Evolutionary conservation across 2,329 filamentous ascomycete species (phyloP).

Genomic region (Delphinella strobiligena): DNA sequence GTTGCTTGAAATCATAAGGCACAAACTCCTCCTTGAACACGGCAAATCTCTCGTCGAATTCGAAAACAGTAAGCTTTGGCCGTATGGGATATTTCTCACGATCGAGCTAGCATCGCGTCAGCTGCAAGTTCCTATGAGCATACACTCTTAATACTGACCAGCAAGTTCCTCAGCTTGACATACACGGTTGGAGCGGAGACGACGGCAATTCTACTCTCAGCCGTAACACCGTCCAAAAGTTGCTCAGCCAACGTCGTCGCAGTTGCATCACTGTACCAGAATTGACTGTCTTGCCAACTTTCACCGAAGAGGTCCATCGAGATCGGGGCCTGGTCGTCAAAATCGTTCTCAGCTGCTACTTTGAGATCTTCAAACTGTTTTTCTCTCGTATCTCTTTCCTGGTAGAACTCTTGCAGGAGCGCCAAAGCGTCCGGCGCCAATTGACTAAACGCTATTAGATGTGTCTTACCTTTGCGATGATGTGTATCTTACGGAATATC

Average conservation of each 20-base stretch:
- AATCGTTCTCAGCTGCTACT: conserved; percentile 45
- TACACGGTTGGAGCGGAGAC: conserved; percentile 69
- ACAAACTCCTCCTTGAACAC: conserved; percentile 67
- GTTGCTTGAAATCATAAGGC: conserved; percentile 61
- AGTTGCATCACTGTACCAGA: conserved; percentile 66
- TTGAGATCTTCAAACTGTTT: conserved; percentile 59
- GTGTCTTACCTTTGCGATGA: neutral
- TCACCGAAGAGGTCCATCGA: conserved; percentile 63
- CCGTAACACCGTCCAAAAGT: conserved; percentile 49
- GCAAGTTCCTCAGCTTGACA: conserved; percentile 59
- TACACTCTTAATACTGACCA: conserved; percentile 34
- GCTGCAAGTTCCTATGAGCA: neutral
- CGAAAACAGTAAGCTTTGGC: conserved; percentile 55
- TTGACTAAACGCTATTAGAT: conserved; percentile 29
- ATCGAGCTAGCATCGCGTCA: conserved; percentile 4
- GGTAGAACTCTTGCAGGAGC: conserved; percentile 62
- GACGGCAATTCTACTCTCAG: conserved; percentile 50
- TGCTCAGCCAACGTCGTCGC: conserved; percentile 51
- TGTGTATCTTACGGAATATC: conserved; percentile 10
- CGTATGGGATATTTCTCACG: conserved; percentile 18
- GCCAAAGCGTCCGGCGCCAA: conserved; percentile 56
- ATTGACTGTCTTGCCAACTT: conserved; percentile 75
- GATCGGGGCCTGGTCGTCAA: conserved; percentile 26
- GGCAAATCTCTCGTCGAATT: conserved; percentile 61
- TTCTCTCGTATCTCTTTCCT: conserved; percentile 54